Evolutionary conservation across 495 filamentous ascomycete genomes (phyloP), one percentile per base, ranked within the genome.

Genomic region (Penicillium egyptiacum): DNA sequence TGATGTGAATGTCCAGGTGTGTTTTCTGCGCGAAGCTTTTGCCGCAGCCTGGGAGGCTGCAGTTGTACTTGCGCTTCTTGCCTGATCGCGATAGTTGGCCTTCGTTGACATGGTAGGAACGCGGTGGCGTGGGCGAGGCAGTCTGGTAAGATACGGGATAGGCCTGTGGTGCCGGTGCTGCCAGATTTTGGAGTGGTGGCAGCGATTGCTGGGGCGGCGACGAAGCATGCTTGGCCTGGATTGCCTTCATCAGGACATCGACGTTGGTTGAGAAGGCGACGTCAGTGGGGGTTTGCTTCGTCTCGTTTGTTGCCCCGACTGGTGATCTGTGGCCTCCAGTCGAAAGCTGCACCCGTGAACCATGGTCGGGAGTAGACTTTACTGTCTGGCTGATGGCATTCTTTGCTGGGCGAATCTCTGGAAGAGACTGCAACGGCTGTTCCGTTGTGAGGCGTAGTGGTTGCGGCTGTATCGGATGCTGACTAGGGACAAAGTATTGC

Each of bases 1-100:
- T 83, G 43, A 81, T 88, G 65, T 98, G 93, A 37, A 95, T 97
- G 57, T 96, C 91, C 37, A 96, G 80, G 68, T 97, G 92, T 3
- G 92, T 97, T 71, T 93, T 96, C 68, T 98, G 93, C 54, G 85
- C 84, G 71, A 96, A 96, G 58, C 79, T 83, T 75, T 94, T 96
- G 55, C 81, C 76, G 64, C 93, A 98, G 14, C 85, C 82, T 12
- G 85, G 80, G 31, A 92, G 81, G 22, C 79, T 83, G 72, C 93
- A 98, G 25, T 82, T 73, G 66, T 94, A 94, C 63, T 85, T 83
- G 46, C 69, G 68, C 57, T 73, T 74, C 62, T 73, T 75, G 30
- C 65, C 66, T 26, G 70, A 71, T 30, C 69, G 65, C 16, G 72
- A 69, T 17, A 66, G 42, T n/a, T 66, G 59, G 17, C 70, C 69